Percentiles rank a stretch among this genome's conserved stretches.
Conservation (phyloP, 2,329 filamentous ascomycete species). For the Magnaporthiopsis rhizophila region DNA sequence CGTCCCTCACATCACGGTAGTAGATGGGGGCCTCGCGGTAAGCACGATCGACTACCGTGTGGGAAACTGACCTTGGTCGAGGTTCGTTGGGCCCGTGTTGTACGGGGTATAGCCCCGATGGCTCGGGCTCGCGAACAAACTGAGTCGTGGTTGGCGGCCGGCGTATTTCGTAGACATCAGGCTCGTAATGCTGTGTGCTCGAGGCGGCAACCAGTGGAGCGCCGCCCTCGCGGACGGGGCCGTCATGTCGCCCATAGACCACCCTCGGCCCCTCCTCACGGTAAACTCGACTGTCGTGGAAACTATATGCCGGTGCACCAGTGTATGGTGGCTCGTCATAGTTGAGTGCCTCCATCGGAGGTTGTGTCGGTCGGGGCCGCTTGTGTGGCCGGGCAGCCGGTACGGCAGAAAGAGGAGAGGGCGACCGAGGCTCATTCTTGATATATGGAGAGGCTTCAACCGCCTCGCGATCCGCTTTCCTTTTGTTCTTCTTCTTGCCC, state of each 20-base stretch:
- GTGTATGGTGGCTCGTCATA: slow-evolving; percentile 37
- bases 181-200: slow-evolving; percentile 2
- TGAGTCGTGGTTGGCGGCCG: slow-evolving; percentile 15
- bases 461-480: slow-evolving; percentile 41
- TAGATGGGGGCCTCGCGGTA: slow-evolving; percentile 33
- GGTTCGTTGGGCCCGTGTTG: slow-evolving; percentile 29
- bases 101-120: slow-evolving; percentile 27
- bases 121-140: slow-evolving; percentile 28
- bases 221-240: slow-evolving; percentile 16
- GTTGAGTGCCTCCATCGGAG: slow-evolving; percentile 9
- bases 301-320: slow-evolving; percentile 27
- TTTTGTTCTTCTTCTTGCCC: slow-evolving; percentile 42
- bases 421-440: slow-evolving; percentile 57
- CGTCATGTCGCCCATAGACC: slow-evolving; percentile 27
- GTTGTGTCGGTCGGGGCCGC: slow-evolving; percentile 38
- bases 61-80: slow-evolving; percentile 33
- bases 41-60: slow-evolving; percentile 31
- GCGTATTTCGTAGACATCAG: slow-evolving; percentile 6
- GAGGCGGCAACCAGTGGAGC: background rate
- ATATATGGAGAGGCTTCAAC: slow-evolving; percentile 46
- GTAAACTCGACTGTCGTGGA: slow-evolving; percentile 16
- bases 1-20: slow-evolving; percentile 35
- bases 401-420: slow-evolving; percentile 47
- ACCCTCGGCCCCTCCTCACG: slow-evolving; percentile 23
- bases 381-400: slow-evolving; percentile 49